Conservation (phyloP, 495 filamentous ascomycete species). For the Rhypophila decipiens region DNA sequence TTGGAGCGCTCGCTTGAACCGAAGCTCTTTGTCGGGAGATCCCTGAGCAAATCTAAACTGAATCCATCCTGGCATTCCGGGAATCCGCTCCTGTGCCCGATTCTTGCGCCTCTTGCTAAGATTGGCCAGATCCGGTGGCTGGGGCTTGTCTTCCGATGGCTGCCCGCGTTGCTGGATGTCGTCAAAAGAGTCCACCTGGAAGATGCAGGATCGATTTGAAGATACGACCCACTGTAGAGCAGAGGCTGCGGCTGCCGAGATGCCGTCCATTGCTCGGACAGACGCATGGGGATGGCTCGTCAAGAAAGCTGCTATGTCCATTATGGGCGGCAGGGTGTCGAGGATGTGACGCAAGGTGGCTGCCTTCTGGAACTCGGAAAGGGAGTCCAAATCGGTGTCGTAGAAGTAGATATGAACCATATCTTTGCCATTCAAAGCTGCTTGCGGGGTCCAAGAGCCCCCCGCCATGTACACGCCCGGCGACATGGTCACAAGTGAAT, state of each 20-base stretch:
- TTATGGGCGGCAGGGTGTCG: slow-evolving; percentile 60
- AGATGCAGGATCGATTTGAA: slow-evolving; percentile 82
- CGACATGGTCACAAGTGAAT: not conserved
- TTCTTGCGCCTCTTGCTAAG: slow-evolving; percentile 5
- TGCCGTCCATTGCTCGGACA: slow-evolving; percentile 55
- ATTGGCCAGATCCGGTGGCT: not conserved
- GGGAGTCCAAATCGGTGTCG: slow-evolving; percentile 25
- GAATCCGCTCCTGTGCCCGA: slow-evolving; percentile 46
- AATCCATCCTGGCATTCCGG: slow-evolving; percentile 60
- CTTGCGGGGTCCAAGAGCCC: not conserved
- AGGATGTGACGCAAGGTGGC: slow-evolving; percentile 53
- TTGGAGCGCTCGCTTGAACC: slow-evolving; percentile 63
- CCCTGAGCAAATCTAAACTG: slow-evolving; percentile 89
- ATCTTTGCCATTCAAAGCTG: slow-evolving; percentile 32
- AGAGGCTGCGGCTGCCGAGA: slow-evolving; percentile 61
- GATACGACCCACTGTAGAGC: slow-evolving; percentile 86
- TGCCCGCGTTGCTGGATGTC: not conserved
- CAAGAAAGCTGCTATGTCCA: slow-evolving; percentile 58
- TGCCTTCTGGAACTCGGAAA: slow-evolving; percentile 40
- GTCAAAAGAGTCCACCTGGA: slow-evolving; percentile 39
- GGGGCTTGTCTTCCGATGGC: not conserved
- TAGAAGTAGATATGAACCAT: slow-evolving; percentile 35
- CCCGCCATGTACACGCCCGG: not conserved
- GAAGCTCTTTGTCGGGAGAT: slow-evolving; percentile 80
- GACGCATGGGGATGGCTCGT: slow-evolving; percentile 26